Base-by-base conservation (phyloP, 1,284 basidiomycete species). In the Rhodotorula sp. region DNA sequence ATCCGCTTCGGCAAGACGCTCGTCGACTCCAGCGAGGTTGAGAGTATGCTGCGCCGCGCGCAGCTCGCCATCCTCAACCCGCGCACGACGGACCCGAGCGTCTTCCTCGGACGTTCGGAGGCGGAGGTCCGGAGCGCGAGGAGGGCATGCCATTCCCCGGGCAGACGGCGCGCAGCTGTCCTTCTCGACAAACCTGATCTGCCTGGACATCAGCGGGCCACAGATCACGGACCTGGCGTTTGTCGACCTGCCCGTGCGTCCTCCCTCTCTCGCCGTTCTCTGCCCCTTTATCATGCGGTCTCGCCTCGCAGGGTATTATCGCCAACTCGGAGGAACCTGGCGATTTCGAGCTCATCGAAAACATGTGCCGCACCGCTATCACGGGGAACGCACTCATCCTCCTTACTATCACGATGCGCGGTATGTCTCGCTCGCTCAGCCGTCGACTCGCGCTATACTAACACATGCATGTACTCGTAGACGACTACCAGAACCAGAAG, bases 401-500 rank as follows among this genome's bases (percentile, higher is more conserved):
- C 0, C 80, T 90, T 8, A 88, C 89, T 0, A 86, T 91, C 0
- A 84, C 90, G 0, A 91, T 81, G 61, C 56, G 58, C 91, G 90
- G 39, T 41, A 17, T 17, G 39, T 41, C 39, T 17, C 39, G 39
- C 39, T 8, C 17, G 8, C 10, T 41, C 8, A 17, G 39, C 39
- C 39, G 8, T 41, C 39, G 8, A 8, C 39, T 17, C 39, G 39
- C n/a, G n/a, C n/a, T n/a, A 41, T 17, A 8, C 39, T 41, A 17
- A 41, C 17, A 8, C 39, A 8, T 41, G 39, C n/a, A n/a, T n/a
- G n/a, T n/a, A n/a, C n/a, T 41, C 17, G 39, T 17, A 41, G 39
- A 88, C 71, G 90, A 91, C 66, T 88, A 88, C n/a, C 87, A 90
- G 72, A 91, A 90, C 57, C 89, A 91, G 79, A 87, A 86, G 0